Percentiles rank a stretch among this genome's conserved stretches.
Conservation (phyloP, 768 basidiomycete genomes). For the Agrocybe pediades region DNA sequence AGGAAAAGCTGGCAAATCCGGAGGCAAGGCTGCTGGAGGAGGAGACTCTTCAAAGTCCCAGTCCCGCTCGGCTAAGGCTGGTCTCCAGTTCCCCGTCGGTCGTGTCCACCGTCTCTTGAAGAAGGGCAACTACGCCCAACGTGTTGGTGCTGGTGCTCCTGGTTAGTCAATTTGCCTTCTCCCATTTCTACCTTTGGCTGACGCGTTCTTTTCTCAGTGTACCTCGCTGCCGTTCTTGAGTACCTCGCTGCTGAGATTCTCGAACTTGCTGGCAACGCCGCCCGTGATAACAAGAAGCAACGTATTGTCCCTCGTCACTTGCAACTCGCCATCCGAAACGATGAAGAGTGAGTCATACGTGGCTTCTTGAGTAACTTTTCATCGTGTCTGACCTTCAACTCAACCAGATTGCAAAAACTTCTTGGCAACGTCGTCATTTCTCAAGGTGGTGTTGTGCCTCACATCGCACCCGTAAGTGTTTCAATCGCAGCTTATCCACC, state of each 20-base stretch:
- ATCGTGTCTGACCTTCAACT: slow-evolving; percentile 4
- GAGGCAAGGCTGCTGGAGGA: slow-evolving; percentile 65
- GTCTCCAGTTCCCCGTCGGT: slow-evolving; percentile 88
- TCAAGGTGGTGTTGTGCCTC: slow-evolving; percentile 86
- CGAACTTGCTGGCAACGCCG: slow-evolving; percentile 89
- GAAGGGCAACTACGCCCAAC: slow-evolving; percentile 87
- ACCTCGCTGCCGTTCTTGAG: slow-evolving; percentile 90
- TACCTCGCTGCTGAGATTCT: slow-evolving; percentile 94
- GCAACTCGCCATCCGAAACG: slow-evolving; percentile 91
- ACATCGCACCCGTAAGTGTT: slow-evolving; percentile 53
- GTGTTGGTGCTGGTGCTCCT: slow-evolving; percentile 89
- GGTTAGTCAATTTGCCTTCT: slow-evolving; percentile 39
- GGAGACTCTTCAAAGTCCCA: slow-evolving; percentile 69
- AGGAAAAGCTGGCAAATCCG: slow-evolving; percentile 41
- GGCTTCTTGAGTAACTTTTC: background rate
- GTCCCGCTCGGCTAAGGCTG: slow-evolving; percentile 79
- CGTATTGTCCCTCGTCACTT: slow-evolving; percentile 95
- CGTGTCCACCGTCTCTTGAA: slow-evolving; percentile 91
- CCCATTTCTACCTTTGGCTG: background rate
- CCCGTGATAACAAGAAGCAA: slow-evolving; percentile 85
- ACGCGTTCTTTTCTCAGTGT: slow-evolving; percentile 54
- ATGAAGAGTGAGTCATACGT: slow-evolving; percentile 64
- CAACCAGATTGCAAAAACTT: slow-evolving; percentile 68
- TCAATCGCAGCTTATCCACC: background rate
- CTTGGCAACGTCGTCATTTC: slow-evolving; percentile 89